Percentiles rank a stretch among this genome's conserved stretches.
phyloP scores from a whole-genome alignment of 352 stramenopile species.

The Pythium monospermum region DNA sequence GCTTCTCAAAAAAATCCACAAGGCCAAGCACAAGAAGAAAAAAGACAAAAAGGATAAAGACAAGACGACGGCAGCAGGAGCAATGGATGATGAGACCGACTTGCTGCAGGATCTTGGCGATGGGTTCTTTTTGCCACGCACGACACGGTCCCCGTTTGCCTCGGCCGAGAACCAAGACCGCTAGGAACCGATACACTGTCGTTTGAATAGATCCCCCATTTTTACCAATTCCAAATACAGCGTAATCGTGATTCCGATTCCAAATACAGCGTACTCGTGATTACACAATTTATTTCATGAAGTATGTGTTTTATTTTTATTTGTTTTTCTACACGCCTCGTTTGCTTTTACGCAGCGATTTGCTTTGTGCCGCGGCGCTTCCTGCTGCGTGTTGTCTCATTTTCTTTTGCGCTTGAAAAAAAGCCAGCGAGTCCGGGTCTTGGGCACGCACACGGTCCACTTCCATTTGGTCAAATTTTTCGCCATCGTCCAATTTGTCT shows the following conservation, averaged over 20 bases:
- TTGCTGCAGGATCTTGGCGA: slow-evolving; percentile 19
- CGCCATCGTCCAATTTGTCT: slow-evolving; percentile 87
- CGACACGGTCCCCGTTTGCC: slow-evolving; percentile 3
- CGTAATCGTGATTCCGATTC: no score
- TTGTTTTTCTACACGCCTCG: slow-evolving; percentile 29
- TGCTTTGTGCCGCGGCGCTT: slow-evolving; percentile 11
- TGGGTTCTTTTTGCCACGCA: slow-evolving; percentile 17
- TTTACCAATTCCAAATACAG: no score
- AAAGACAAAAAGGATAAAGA: slow-evolving; percentile 62
- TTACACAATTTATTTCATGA: no score
- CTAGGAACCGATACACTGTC: no score
- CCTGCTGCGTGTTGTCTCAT: slow-evolving; percentile 50
- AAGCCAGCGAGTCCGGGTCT: slow-evolving; percentile 88
- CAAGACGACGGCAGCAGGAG: slow-evolving; percentile 26
- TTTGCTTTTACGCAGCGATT: slow-evolving; percentile 29
- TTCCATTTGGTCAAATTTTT: slow-evolving; percentile 91
- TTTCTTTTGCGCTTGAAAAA: slow-evolving; percentile 89
- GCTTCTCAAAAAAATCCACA: slow-evolving; percentile 33
- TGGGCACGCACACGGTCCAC: slow-evolving; percentile 80
- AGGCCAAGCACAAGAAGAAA: slow-evolving; percentile 52
- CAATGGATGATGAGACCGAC: slow-evolving; percentile 13
- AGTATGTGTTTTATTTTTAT: neutral
- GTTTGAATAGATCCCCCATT: no score
- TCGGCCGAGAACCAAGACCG: slow-evolving; percentile 14
- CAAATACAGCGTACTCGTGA: no score